phyloP scores from a whole-genome alignment of 345 rosid species.

The Streptanthus diversifolius region DNA sequence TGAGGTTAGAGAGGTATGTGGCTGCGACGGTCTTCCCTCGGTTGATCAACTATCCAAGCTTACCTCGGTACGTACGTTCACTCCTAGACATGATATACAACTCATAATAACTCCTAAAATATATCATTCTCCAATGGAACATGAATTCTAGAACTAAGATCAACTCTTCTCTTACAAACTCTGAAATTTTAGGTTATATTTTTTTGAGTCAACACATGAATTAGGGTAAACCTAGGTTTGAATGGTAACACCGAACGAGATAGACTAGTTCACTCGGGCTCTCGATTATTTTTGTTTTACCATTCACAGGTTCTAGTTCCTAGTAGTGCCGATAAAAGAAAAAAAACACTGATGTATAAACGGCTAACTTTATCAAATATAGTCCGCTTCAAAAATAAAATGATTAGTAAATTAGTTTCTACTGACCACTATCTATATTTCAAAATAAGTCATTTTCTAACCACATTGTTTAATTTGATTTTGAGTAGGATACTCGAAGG shows the following conservation, averaged over 20 bases:
- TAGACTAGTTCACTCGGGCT: not conserved
- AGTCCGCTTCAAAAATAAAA: not conserved
- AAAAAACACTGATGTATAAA: not conserved
- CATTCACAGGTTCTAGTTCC: not conserved
- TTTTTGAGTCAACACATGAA: not conserved
- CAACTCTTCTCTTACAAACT: not conserved
- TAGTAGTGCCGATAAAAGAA: not conserved
- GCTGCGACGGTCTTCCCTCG: slow-evolving; percentile 46
- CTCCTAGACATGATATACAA: not conserved
- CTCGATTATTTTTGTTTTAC: not conserved
- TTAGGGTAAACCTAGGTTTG: not conserved
- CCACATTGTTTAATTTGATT: slow-evolving; percentile 5
- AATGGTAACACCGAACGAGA: not conserved
- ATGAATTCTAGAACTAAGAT: not conserved
- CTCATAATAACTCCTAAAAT: not conserved
- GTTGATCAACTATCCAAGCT: slow-evolving; percentile 70
- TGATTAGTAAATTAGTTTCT: not conserved
- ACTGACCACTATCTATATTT: not conserved
- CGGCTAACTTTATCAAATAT: not conserved
- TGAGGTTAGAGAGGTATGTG: slow-evolving; percentile 67
- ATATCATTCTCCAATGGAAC: not conserved
- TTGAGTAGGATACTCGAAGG: slow-evolving; percentile 14
- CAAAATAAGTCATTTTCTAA: not conserved
- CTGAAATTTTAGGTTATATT: not conserved
- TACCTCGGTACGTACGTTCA: slow-evolving; percentile 49